Conservation (phyloP, 2,329 filamentous ascomycete species). For the Neodidymelliopsis sp. region DNA sequence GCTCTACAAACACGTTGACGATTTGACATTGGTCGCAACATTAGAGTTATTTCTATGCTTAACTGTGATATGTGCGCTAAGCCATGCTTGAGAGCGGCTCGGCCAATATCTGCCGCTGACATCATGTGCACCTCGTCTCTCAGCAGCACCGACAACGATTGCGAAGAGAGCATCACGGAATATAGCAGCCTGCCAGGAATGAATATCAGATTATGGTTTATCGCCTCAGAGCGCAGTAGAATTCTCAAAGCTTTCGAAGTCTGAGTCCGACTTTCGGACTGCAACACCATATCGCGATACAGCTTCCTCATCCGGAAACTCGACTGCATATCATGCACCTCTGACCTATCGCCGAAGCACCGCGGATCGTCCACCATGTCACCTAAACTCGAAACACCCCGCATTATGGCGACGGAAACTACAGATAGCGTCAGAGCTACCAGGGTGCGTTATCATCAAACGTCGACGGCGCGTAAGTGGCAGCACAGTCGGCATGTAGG, state of each 20-base stretch:
- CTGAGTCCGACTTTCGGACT: slow-evolving; percentile 7
- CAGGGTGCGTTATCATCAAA: slow-evolving; percentile 29
- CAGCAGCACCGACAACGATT: not conserved
- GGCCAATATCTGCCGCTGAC: slow-evolving; percentile 11
- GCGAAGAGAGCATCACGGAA: too few species aligned
- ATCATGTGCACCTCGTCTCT: not conserved
- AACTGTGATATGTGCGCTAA: slow-evolving; percentile 16
- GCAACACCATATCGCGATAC: slow-evolving; percentile 1
- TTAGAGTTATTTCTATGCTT: slow-evolving; percentile 31
- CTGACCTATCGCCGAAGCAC: slow-evolving; percentile 22
- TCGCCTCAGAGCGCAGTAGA: slow-evolving; percentile 1
- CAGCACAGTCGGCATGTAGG: slow-evolving; percentile 5
- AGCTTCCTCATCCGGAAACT: slow-evolving; percentile 34
- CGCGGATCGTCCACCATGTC: slow-evolving; percentile 16
- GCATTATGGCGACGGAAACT: slow-evolving; percentile 17
- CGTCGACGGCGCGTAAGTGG: slow-evolving; percentile 20
- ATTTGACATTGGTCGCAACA: not conserved
- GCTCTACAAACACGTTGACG: too few species aligned
- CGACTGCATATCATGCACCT: slow-evolving; percentile 22
- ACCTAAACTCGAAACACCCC: slow-evolving; percentile 19
- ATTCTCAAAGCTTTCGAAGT: slow-evolving; percentile 1
- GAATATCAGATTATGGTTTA: not conserved
- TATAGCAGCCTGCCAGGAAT: too few species aligned
- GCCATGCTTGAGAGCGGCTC: slow-evolving; percentile 2
- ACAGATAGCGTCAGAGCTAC: slow-evolving; percentile 13